Percentiles rank a stretch among this genome's conserved stretches.
phyloP scores from a whole-genome alignment of 2,329 filamentous ascomycete genomes.

The Cladosporium sp. region DNA sequence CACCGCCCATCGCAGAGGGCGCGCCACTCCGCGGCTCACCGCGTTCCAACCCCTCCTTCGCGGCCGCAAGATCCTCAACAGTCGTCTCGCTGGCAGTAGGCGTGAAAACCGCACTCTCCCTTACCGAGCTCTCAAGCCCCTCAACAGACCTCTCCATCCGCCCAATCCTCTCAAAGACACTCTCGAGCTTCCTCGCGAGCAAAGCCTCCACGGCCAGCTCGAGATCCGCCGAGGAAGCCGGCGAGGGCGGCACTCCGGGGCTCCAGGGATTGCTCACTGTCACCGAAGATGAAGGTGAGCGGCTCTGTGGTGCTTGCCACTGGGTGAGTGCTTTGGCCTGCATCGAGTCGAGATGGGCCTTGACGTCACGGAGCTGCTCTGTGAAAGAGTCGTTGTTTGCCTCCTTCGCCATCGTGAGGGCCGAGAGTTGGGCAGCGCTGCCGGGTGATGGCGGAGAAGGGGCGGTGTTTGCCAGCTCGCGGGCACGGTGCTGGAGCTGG shows the following conservation, averaged over 20 bases:
- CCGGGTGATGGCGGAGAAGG: background rate
- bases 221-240: background rate
- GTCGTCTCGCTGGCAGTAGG: slow-evolving; percentile 1
- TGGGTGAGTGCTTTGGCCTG: background rate
- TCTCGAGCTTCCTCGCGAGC: background rate
- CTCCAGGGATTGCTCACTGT: background rate
- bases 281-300: background rate
- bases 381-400: slow-evolving; percentile 3
- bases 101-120: background rate
- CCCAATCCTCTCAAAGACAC: background rate
- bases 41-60: background rate
- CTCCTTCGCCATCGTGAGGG: background rate
- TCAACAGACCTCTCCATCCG: background rate
- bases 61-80: background rate
- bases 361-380: slow-evolving; percentile 6
- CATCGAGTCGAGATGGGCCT: slow-evolving; percentile 1
- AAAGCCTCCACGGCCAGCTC: background rate
- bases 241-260: no score
- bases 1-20: no score
- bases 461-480: background rate
- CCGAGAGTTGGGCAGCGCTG: background rate
- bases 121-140: background rate
- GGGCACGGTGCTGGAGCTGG: slow-evolving; percentile 5
- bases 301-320: background rate
- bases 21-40: no score